These are phyloP conservation scores for Melampsora abietis-canadensis DNA, from an alignment of 1,284 basidiomycete species.

Conservation along the genomic window DNA sequence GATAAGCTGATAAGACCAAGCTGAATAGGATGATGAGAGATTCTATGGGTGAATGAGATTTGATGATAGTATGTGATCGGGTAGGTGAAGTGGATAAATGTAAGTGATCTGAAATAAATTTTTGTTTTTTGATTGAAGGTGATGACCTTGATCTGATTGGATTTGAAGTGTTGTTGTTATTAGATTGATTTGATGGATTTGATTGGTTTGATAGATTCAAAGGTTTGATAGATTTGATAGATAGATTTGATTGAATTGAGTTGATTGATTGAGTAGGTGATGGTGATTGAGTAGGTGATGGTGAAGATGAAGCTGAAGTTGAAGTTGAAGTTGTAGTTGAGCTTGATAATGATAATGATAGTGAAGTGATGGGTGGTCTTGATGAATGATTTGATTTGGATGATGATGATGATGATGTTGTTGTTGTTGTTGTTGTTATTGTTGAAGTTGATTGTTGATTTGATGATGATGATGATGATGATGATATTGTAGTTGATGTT, in stretches of 20 bases:
- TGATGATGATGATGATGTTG: not conserved
- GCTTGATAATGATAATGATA: not conserved
- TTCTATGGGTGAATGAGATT: not conserved
- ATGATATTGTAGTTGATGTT: no score
- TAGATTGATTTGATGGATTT: not conserved
- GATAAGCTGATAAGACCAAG: constrained; percentile 1
- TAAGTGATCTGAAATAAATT: not conserved
- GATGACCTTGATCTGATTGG: constrained; percentile 1
- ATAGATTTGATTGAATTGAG: not conserved
- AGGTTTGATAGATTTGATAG: not conserved
- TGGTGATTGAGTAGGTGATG: not conserved
- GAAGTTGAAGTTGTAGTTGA: constrained; percentile 8
- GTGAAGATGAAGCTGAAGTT: not conserved
- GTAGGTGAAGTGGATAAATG: not conserved
- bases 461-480: no score
- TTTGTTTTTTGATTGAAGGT: no score
- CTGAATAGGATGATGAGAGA: not conserved
- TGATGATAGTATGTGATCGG: not conserved
- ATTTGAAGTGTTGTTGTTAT: constrained; percentile 1
- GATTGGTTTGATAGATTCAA: not conserved
- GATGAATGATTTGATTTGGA: not conserved
- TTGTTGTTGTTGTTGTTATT: no score
- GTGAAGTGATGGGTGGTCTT: not conserved
- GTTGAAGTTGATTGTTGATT: not conserved
- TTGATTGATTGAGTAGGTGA: not conserved